Conservation (phyloP, 371 early-diverging fungal species). For the Mortierella sp. region DNA sequence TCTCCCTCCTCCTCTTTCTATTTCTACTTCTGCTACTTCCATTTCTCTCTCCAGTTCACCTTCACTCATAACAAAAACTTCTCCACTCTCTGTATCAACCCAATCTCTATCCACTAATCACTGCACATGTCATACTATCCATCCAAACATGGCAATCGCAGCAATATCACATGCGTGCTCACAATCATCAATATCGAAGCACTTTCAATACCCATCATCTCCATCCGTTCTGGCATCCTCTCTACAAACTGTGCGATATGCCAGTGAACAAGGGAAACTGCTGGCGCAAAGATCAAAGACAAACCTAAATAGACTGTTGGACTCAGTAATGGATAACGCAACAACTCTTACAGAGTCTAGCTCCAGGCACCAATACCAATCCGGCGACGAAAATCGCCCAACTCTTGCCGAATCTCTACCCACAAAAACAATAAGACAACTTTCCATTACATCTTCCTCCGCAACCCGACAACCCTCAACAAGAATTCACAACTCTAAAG, state of each 20-base stretch:
- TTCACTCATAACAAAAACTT: background rate
- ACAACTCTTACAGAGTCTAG: slow-evolving; percentile 11
- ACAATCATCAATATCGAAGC: background rate
- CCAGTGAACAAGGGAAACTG: slow-evolving; percentile 14
- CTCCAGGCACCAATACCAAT: background rate
- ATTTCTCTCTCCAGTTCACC: background rate
- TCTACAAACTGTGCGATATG: slow-evolving; percentile 18
- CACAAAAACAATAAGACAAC: background rate
- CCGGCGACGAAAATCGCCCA: background rate
- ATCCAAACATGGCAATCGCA: slow-evolving; percentile 5
- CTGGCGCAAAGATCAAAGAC: slow-evolving; percentile 18
- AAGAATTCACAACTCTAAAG: background rate
- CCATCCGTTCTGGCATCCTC: slow-evolving; percentile 19
- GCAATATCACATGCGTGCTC: slow-evolving; percentile 15
- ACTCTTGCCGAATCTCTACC: background rate
- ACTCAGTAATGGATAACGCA: slow-evolving; percentile 21
- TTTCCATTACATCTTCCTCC: too few species aligned
- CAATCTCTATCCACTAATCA: background rate
- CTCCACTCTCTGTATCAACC: slow-evolving; percentile 1
- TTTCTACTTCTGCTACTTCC: slow-evolving; percentile 6
- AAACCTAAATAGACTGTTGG: slow-evolving; percentile 17
- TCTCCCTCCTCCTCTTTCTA: background rate
- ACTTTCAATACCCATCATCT: slow-evolving; percentile 2
- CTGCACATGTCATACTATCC: slow-evolving; percentile 7
- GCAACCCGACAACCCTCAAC: background rate